phyloP scores from a whole-genome alignment of 75 land plant species.

The Cupressus sempervirens region DNA sequence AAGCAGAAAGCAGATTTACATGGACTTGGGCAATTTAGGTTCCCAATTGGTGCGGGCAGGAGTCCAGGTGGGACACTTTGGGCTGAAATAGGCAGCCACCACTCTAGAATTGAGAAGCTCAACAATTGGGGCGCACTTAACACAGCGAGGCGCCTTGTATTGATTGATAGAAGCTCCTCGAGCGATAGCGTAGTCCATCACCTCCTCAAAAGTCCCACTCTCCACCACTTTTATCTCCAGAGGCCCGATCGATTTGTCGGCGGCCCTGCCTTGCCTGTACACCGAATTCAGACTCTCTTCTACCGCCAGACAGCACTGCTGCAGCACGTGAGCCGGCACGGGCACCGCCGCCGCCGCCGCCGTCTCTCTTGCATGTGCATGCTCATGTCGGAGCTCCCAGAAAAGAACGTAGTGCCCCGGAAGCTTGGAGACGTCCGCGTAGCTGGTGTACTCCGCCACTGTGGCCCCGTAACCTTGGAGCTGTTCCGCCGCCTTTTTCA shows the following conservation, averaged over 20 bases:
- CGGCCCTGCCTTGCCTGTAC: too few relatives aligned
- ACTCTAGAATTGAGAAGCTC: slow-evolving; percentile 64
- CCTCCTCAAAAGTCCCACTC: too few relatives aligned
- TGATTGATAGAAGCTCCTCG: slow-evolving; percentile 76
- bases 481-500: slow-evolving; percentile 40
- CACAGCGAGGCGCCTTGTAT: slow-evolving; percentile 80
- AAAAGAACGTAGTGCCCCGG: slow-evolving; percentile 81
- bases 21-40: background rate
- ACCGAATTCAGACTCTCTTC: slow-evolving; percentile 59
- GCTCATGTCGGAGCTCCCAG: slow-evolving; percentile 70
- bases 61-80: slow-evolving; percentile 61
- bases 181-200: slow-evolving; percentile 2
- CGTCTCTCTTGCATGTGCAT: slow-evolving; percentile 13
- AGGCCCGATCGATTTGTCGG: too few relatives aligned
- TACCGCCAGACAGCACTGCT: slow-evolving; percentile 63
- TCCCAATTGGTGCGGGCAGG: slow-evolving; percentile 47
- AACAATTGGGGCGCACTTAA: slow-evolving; percentile 43
- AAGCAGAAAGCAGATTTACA: too few relatives aligned
- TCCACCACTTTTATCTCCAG: too few relatives aligned
- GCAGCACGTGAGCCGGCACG: slow-evolving; percentile 45
- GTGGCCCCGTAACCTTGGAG: slow-evolving; percentile 24
- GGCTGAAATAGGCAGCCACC: slow-evolving; percentile 36
- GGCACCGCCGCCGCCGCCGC: slow-evolving; percentile 39
- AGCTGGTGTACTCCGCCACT: slow-evolving; percentile 75
- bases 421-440: slow-evolving; percentile 45